Percentiles rank a stretch among this genome's conserved stretches.
These are phyloP conservation scores for Abrus pulchellus DNA, from an alignment of 306 rosid species.

Conservation along the genomic window DNA sequence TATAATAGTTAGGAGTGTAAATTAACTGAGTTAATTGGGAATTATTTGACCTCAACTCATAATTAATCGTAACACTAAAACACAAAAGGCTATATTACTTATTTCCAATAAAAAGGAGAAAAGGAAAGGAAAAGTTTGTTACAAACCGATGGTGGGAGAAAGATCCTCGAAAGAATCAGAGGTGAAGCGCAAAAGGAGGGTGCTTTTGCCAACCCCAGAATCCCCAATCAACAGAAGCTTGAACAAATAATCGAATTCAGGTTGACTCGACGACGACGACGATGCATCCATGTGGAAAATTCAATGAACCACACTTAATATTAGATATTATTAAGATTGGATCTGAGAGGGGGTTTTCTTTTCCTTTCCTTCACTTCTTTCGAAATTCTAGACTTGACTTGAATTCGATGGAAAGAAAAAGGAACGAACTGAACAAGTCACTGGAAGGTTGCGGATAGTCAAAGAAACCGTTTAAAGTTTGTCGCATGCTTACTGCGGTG, in stretches of 20 bases:
- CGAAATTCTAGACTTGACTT: constrained; percentile 4
- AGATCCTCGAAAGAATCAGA: constrained; percentile 78
- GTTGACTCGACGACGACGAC: constrained; percentile 59
- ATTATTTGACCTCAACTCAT: neutral
- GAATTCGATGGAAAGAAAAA: neutral
- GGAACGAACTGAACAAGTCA: neutral
- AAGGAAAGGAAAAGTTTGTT: neutral
- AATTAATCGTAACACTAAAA: neutral
- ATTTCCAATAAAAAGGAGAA: no score
- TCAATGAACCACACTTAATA: neutral
- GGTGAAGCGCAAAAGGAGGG: constrained; percentile 75
- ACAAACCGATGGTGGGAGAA: constrained; percentile 84
- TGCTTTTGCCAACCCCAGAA: constrained; percentile 91
- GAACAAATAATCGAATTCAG: constrained; percentile 83
- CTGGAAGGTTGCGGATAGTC: constrained; percentile 44
- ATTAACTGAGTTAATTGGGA: neutral
- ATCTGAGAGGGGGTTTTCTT: neutral
- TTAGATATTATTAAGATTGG: neutral
- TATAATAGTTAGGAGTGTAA: neutral
- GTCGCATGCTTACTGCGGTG: constrained; percentile 10
- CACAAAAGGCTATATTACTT: neutral
- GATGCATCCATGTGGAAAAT: constrained; percentile 60
- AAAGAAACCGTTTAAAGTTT: constrained; percentile 29
- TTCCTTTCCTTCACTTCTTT: neutral
- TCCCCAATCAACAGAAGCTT: constrained; percentile 86